These are phyloP conservation scores for Cystofilobasidium ferigula DNA, from an alignment of 768 basidiomycete species.

Conservation along the genomic window DNA sequence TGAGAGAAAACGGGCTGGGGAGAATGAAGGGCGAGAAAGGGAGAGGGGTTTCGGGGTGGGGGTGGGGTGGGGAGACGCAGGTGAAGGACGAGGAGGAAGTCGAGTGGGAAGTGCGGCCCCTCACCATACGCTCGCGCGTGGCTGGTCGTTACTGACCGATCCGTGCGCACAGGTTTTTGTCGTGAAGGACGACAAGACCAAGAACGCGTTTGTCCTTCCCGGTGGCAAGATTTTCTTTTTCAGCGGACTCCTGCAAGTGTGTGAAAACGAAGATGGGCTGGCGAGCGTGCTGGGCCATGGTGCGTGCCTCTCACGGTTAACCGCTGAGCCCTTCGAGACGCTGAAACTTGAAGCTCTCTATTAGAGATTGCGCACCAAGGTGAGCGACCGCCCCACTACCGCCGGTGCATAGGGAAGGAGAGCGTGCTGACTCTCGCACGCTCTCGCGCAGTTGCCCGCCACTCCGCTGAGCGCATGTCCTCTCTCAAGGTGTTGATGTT, in stretches of 20 bases:
- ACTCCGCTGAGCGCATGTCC: constrained; percentile 41
- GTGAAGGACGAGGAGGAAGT: constrained; percentile 33
- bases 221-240: constrained; percentile 67
- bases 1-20: constrained; percentile 63
- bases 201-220: constrained; percentile 69
- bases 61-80: constrained; percentile 26
- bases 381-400: not conserved
- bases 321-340: no score
- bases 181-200: constrained; percentile 55
- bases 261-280: constrained; percentile 64
- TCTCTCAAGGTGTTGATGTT: constrained; percentile 41
- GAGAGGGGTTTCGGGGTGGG: constrained; percentile 23
- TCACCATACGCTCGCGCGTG: not conserved
- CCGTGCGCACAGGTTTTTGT: constrained; percentile 60
- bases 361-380: constrained; percentile 64
- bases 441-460: constrained; percentile 36
- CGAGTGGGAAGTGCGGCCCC: constrained; percentile 36
- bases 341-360: no score
- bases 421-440: not conserved
- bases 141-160: not conserved
- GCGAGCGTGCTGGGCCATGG: constrained; percentile 79
- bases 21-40: constrained; percentile 41
- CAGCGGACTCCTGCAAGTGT: constrained; percentile 73
- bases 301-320: constrained; percentile 34
- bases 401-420: constrained; percentile 26